Percentiles rank a stretch among this genome's conserved stretches.
Conservation (phyloP, 371 early-diverging fungal genomes). For the Aphelidium insulamus region DNA sequence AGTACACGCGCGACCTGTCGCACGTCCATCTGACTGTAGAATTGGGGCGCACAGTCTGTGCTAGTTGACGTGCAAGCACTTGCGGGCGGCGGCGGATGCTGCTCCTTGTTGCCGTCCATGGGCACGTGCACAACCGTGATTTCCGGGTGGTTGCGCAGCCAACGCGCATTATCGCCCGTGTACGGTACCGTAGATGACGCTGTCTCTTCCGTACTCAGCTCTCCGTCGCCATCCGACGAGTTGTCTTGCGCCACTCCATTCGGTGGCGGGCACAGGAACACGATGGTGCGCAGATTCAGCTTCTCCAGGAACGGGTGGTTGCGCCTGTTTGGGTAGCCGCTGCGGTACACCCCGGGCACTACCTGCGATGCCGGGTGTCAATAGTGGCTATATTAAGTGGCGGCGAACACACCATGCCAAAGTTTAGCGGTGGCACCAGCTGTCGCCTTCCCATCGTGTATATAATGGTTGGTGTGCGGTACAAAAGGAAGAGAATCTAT, state of each 20-base stretch:
- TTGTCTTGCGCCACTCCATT: too few species aligned
- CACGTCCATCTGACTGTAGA: too few species aligned
- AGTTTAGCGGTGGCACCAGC: constrained; percentile 70
- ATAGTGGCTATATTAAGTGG: too few species aligned
- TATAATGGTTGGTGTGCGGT: too few species aligned
- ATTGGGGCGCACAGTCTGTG: too few species aligned
- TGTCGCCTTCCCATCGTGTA: constrained; percentile 14
- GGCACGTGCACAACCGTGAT: constrained; percentile 53
- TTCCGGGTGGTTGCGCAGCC: constrained; percentile 37
- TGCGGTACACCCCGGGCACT: constrained; percentile 58
- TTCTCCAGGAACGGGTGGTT: constrained; percentile 57
- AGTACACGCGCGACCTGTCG: neutral
- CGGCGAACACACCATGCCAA: too few species aligned
- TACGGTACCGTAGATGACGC: constrained; percentile 50
- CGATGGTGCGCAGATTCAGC: constrained; percentile 45
- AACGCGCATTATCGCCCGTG: constrained; percentile 48
- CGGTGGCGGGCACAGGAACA: too few species aligned
- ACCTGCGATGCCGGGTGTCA: too few species aligned
- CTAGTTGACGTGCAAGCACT: too few species aligned
- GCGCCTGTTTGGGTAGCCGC: constrained; percentile 60
- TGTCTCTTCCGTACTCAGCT: constrained; percentile 18
- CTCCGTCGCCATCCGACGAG: too few species aligned
- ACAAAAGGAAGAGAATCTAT: too few species aligned
- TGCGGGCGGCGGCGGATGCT: too few species aligned
- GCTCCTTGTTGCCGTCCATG: constrained; percentile 65